phyloP scores from a whole-genome alignment of 768 basidiomycete species.

The Ramaria rubella region DNA sequence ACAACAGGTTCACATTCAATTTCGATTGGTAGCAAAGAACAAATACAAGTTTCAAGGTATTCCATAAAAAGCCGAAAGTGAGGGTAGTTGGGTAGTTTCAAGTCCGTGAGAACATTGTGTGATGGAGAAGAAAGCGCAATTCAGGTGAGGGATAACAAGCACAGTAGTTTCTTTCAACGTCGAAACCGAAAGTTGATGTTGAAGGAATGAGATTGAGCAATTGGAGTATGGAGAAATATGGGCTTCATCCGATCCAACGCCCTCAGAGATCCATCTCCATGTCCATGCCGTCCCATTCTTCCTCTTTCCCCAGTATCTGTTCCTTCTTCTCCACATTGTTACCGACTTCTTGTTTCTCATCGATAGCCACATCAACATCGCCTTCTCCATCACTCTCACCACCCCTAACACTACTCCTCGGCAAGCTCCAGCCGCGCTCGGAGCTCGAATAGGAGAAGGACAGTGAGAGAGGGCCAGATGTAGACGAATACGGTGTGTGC shows the following conservation, averaged over 20 bases:
- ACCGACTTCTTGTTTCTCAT: background rate
- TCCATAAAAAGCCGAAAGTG: background rate
- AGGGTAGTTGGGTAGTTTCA: too few species aligned
- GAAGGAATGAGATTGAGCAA: background rate
- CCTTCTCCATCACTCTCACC: background rate
- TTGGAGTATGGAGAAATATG: background rate
- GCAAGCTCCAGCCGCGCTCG: background rate
- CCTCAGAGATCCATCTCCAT: slow-evolving; percentile 9
- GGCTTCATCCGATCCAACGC: background rate
- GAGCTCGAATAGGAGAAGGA: background rate
- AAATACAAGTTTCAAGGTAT: background rate
- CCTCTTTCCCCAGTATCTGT: background rate
- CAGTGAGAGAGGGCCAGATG: background rate
- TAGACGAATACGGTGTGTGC: background rate
- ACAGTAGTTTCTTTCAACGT: background rate
- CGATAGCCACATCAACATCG: background rate
- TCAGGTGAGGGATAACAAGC: background rate
- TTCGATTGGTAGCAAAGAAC: too few species aligned
- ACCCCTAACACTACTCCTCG: background rate
- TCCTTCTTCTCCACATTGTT: background rate
- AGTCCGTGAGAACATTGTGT: background rate
- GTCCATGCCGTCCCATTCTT: slow-evolving; percentile 10
- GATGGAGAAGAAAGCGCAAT: background rate
- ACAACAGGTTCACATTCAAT: too few species aligned
- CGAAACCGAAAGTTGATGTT: background rate